A percentile compares a stretch with the other conserved stretches of the same genome.
phyloP scores from a whole-genome alignment of 768 basidiomycete species.

The Ramaria sp. region DNA sequence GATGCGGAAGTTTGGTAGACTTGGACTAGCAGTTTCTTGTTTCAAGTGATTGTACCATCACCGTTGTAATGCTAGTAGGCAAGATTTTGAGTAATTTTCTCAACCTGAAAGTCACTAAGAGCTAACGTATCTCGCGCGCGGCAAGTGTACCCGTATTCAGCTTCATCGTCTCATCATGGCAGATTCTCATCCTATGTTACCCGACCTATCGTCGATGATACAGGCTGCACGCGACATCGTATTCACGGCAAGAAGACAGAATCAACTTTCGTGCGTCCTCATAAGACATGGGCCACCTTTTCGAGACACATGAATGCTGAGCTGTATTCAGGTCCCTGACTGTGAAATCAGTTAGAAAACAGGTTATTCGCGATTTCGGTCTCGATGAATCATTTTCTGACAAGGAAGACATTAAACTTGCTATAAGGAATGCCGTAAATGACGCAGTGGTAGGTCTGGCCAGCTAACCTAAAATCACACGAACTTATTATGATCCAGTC shows the following conservation, averaged over 20 bases:
- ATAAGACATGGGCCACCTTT: too few relatives aligned
- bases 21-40: not conserved
- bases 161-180: not conserved
- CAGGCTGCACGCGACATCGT: slow-evolving; percentile 24
- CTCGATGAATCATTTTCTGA: slow-evolving; percentile 36
- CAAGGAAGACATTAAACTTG: slow-evolving; percentile 30
- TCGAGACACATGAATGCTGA: not conserved
- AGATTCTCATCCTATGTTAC: not conserved
- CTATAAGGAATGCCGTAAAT: slow-evolving; percentile 33
- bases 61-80: too few relatives aligned
- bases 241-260: slow-evolving; percentile 16
- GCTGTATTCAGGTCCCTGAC: slow-evolving; percentile 29
- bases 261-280: slow-evolving; percentile 19
- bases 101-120: too few relatives aligned
- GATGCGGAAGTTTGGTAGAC: slow-evolving; percentile 59
- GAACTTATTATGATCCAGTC: not conserved
- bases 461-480: not conserved
- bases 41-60: not conserved
- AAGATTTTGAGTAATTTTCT: too few relatives aligned
- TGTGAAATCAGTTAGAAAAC: slow-evolving; percentile 36
- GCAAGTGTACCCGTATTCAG: not conserved
- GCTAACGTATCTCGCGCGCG: too few relatives aligned
- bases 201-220: slow-evolving; percentile 22
- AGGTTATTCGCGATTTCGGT: slow-evolving; percentile 35
- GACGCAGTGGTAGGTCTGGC: slow-evolving; percentile 24